Evolutionary conservation across 2,329 filamentous ascomycete species (phyloP), one percentile per base, ranked within the genome.

Genomic region (Microsporum ferrugineum): DNA sequence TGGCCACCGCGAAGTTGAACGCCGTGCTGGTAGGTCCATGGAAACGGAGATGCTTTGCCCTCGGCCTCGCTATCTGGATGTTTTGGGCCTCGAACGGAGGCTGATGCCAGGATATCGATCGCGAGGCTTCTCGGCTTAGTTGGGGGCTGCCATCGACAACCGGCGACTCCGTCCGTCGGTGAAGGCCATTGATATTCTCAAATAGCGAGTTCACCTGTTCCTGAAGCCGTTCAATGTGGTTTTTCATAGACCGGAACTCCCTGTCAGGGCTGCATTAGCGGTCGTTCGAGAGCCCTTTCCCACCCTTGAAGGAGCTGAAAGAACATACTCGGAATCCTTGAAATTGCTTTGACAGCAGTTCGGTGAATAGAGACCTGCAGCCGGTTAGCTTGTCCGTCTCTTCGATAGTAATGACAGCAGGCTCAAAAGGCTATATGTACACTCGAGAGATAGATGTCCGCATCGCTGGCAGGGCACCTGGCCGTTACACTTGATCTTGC

Each of bases 1-100:
- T 91, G 39, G 91, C 91, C 12, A 96, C 86, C 65, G 92, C 88
- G 34, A 96, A 82, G 66, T 88, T 91, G 74, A 91, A 96, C 1
- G 87, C 85, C 55, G 85, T 87, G 73, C 89, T 95, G 0, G 90
- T 96, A 0, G 90, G 89, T 0, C 91, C 91, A 61, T 88, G 86
- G 70, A 94, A 96, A 29, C 83, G 81, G 2, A 84, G 83, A 62
- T 82, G 83, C 65, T 77, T 83, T 70, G 76, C 75, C 64, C 80
- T 80, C 2, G 78, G 70, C 33, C 78, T 72, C 38, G 79, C 77
- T 45, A 78, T 69, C 1, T 29, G 57, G 23, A 49, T 34, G 29
- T 29, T 59, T 10, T 59, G 57, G 5, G 39, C n/a, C n/a, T 59
- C 57, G 43, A 59, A 47, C 23, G 60, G 61, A 4, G 62, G 63